Conservation (phyloP, 495 filamentous ascomycete genomes). For the Podospora fimiseda region DNA sequence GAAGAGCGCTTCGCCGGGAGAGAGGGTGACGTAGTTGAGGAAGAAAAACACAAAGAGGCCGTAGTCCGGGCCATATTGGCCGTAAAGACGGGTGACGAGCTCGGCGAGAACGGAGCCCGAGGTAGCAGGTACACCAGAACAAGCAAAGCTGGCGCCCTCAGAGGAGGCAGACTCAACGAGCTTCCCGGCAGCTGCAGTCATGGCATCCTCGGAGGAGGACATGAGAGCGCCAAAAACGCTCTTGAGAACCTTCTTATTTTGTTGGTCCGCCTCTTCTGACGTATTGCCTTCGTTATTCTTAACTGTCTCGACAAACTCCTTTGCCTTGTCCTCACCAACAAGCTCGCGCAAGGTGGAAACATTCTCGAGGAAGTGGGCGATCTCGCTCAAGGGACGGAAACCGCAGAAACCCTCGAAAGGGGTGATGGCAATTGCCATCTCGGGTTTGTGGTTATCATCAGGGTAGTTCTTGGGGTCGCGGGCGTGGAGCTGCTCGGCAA, state of each 20-base stretch:
- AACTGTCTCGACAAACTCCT: slow-evolving; percentile 62
- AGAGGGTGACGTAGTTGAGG: slow-evolving; percentile 47
- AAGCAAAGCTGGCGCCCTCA: slow-evolving; percentile 56
- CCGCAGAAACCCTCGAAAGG: slow-evolving; percentile 94
- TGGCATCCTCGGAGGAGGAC: slow-evolving; percentile 59
- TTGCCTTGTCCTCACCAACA: slow-evolving; percentile 62
- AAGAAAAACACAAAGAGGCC: slow-evolving; percentile 44
- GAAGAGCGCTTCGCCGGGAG: slow-evolving; percentile 91
- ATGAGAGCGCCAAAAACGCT: slow-evolving; percentile 70
- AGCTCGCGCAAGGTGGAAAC: slow-evolving; percentile 68
- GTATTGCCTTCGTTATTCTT: slow-evolving; percentile 53
- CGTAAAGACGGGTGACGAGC: slow-evolving; percentile 67
- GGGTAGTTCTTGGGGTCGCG: slow-evolving; percentile 91
- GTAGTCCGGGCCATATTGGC: slow-evolving; percentile 40
- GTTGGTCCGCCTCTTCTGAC: slow-evolving; percentile 42
- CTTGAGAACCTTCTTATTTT: slow-evolving; percentile 78
- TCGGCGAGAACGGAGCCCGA: slow-evolving; percentile 64
- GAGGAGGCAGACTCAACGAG: slow-evolving; percentile 66
- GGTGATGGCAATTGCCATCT: slow-evolving; percentile 97
- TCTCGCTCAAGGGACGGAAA: slow-evolving; percentile 82
- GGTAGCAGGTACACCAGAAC: slow-evolving; percentile 52
- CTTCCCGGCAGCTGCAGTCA: slow-evolving; percentile 56
- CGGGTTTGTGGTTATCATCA: slow-evolving; percentile 98
- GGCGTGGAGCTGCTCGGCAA: slow-evolving; percentile 81
- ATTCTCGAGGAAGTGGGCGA: slow-evolving; percentile 73